Conservation (phyloP, 768 basidiomycete species). For the Udeniomyces megalosporus region DNA sequence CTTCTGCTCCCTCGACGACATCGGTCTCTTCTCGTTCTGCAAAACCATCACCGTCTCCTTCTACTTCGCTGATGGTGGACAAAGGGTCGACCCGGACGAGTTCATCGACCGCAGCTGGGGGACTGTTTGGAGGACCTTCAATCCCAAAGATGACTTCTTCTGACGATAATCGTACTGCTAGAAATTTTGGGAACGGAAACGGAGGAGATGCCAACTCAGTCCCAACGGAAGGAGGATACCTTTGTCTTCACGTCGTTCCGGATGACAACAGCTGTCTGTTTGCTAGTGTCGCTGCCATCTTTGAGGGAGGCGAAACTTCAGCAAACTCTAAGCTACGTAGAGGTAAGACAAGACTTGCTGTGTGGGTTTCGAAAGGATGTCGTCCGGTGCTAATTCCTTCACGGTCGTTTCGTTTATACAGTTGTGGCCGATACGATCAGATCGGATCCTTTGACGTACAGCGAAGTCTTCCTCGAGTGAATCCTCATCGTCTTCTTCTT, state of each 20-base stretch:
- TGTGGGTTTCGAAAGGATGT: too few relatives aligned
- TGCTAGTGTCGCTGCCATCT: slow-evolving; percentile 66
- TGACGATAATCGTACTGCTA: too few relatives aligned
- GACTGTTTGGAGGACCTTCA: too few relatives aligned
- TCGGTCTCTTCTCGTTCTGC: not conserved
- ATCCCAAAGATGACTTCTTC: too few relatives aligned
- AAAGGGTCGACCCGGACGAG: too few relatives aligned
- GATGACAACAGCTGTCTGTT: slow-evolving; percentile 96
- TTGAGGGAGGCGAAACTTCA: slow-evolving; percentile 47
- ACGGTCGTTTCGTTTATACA: slow-evolving; percentile 28
- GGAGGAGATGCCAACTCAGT: too few relatives aligned
- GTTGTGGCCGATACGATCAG: slow-evolving; percentile 73
- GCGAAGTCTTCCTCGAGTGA: slow-evolving; percentile 75
- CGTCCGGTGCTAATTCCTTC: too few relatives aligned
- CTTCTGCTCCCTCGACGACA: slow-evolving; percentile 17
- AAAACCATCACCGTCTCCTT: slow-evolving; percentile 12
- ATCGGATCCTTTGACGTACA: slow-evolving; percentile 53
- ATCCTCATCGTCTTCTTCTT: not conserved
- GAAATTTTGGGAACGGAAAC: too few relatives aligned
- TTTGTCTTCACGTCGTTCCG: not conserved
- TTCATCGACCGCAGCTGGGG: too few relatives aligned
- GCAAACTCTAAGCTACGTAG: not conserved
- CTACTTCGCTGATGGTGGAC: slow-evolving; percentile 16
- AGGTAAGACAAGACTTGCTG: not conserved
- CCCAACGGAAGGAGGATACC: not conserved